Conservation (phyloP, 441 rosid species). For the Dalechampia spathulata region DNA sequence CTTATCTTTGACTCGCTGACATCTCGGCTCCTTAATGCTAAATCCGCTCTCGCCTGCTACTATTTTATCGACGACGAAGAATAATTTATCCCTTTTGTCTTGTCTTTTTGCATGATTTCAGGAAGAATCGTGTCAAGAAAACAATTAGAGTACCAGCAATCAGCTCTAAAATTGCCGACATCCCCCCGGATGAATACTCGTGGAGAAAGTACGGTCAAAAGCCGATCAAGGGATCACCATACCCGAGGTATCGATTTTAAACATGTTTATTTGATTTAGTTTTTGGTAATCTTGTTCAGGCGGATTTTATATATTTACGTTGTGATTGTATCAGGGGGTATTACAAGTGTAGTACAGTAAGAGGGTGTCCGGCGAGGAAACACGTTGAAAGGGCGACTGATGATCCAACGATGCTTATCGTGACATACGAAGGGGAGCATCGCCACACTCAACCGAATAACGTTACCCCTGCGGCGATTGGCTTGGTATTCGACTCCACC, state of each 20-base stretch:
- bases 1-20: slow-evolving; percentile 17
- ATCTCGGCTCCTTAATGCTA: slow-evolving; percentile 2
- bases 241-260: slow-evolving; percentile 59
- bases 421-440: slow-evolving; percentile 92
- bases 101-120: slow-evolving; percentile 32
- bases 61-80: no score
- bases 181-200: slow-evolving; percentile 85
- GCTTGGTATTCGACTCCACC: slow-evolving; percentile 47
- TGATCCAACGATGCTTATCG: slow-evolving; percentile 75
- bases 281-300: no score
- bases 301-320: no score
- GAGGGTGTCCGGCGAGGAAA: slow-evolving; percentile 91
- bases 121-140: slow-evolving; percentile 74
- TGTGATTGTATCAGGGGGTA: slow-evolving; percentile 51
- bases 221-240: slow-evolving; percentile 95
- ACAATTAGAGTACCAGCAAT: slow-evolving; percentile 78
- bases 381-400: slow-evolving; percentile 83
- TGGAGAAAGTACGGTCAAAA: slow-evolving; percentile 99
- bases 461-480: slow-evolving; percentile 37
- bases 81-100: no score
- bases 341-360: slow-evolving; percentile 71
- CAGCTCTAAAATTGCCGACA: slow-evolving; percentile 86
- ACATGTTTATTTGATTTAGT: neutral
- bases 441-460: slow-evolving; percentile 50
- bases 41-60: no score